Conservation (phyloP, 768 basidiomycete species). For the Lyophyllum atratum region DNA sequence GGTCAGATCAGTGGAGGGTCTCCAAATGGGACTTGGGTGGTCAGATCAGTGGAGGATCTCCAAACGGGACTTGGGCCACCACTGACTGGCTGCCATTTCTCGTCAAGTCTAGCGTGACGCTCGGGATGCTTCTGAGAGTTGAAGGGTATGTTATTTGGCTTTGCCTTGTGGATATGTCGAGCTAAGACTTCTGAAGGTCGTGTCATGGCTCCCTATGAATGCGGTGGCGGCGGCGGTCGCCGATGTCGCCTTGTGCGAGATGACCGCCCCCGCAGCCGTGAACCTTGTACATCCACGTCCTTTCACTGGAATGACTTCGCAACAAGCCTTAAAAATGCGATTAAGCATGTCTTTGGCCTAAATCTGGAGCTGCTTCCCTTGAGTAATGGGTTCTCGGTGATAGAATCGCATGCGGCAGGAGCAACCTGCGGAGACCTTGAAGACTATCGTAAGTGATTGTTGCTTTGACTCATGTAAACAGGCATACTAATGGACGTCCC, state of each 20-base stretch:
- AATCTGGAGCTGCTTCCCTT: conserved; percentile 9
- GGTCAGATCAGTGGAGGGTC: no score
- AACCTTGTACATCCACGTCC: conserved; percentile 42
- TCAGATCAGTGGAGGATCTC: conserved; percentile 27
- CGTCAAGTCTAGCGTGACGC: conserved; percentile 29
- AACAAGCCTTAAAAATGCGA: background rate
- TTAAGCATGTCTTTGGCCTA: background rate
- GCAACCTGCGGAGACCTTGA: conserved; percentile 11
- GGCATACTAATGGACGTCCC: background rate
- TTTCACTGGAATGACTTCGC: conserved; percentile 33
- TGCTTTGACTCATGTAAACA: background rate
- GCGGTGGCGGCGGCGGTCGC: conserved; percentile 28
- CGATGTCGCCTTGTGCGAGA: conserved; percentile 24
- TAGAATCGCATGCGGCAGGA: conserved; percentile 8
- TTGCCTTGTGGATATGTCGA: no score
- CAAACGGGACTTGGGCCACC: conserved; percentile 36
- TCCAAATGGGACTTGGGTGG: no score
- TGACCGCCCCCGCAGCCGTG: conserved; percentile 23
- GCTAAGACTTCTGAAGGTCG: conserved; percentile 20
- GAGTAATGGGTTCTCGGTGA: conserved; percentile 12
- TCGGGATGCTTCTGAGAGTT: conserved; percentile 26
- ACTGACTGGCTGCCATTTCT: conserved; percentile 38
- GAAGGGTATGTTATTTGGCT: conserved; percentile 25
- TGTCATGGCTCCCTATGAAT: conserved; percentile 37
- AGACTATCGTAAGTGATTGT: conserved; percentile 11